Conservation (phyloP, 139 green algal genomes). For the Tetradesmus lagerheimii region DNA sequence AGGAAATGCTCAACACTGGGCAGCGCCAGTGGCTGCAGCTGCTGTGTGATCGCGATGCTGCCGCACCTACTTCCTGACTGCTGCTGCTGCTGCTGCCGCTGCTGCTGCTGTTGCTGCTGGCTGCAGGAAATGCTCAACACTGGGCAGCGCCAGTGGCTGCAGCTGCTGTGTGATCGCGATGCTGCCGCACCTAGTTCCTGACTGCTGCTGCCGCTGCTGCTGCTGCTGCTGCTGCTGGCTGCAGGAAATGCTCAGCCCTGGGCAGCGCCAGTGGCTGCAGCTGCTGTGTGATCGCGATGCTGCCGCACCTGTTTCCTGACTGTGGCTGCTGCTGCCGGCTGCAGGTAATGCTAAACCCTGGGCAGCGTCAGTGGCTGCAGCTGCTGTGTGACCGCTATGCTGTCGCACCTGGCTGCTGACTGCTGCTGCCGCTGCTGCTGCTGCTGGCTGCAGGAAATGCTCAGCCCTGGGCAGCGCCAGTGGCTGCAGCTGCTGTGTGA, state of each 20-base stretch:
- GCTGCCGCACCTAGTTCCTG: too few species aligned
- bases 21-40: too few species aligned
- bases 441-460: constrained; percentile 5
- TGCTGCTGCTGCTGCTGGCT: background rate
- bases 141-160: background rate
- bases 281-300: background rate
- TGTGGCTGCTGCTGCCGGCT: background rate
- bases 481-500: background rate
- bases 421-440: background rate
- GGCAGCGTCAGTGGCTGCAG: background rate
- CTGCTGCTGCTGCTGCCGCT: background rate
- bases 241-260: constrained; percentile 29
- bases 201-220: background rate
- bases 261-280: background rate
- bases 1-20: background rate
- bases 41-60: too few species aligned
- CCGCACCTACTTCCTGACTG: too few species aligned
- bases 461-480: constrained; percentile 25
- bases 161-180: background rate
- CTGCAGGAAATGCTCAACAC: background rate
- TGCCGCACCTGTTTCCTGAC: background rate
- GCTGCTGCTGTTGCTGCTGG: too few species aligned
- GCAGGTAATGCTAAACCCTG: background rate
- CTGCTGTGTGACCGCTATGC: background rate
- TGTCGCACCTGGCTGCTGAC: too few species aligned